Evolutionary conservation across 768 basidiomycete species (phyloP).

Genomic region (Pleurotus platypus): DNA sequence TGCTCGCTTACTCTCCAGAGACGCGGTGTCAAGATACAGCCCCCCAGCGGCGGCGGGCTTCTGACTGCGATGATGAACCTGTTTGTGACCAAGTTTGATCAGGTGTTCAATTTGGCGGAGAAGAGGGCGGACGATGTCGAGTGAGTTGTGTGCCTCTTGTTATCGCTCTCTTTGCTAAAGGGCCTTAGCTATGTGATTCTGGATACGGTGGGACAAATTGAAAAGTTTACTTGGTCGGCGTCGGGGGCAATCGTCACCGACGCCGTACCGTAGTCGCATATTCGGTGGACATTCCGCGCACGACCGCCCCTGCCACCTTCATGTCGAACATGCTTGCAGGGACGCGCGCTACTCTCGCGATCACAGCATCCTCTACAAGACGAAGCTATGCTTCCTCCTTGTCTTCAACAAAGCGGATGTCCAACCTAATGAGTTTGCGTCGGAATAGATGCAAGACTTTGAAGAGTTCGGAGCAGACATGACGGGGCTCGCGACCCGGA

Average conservation of each 20-base stretch:
- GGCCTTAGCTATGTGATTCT: slow-evolving; percentile 79
- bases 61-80: slow-evolving; percentile 95
- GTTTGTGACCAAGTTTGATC: slow-evolving; percentile 98
- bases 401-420: slow-evolving; percentile 99
- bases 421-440: slow-evolving; percentile 81
- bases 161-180: background rate
- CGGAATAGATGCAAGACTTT: slow-evolving; percentile 99
- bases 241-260: slow-evolving; percentile 99
- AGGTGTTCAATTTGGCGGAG: slow-evolving; percentile 88
- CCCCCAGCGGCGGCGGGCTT: slow-evolving; percentile 97
- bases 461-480: slow-evolving; percentile 88
- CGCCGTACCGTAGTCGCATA: slow-evolving; percentile 97
- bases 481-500: slow-evolving; percentile 66
- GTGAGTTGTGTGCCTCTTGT: slow-evolving; percentile 41
- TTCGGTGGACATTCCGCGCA: slow-evolving; percentile 94
- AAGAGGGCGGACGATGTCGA: slow-evolving; percentile 86
- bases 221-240: slow-evolving; percentile 99
- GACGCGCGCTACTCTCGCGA: slow-evolving; percentile 24
- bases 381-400: slow-evolving; percentile 92
- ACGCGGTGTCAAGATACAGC: slow-evolving; percentile 69
- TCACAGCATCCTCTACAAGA: slow-evolving; percentile 92
- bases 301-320: slow-evolving; percentile 92
- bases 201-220: slow-evolving; percentile 98
- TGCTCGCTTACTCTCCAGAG: slow-evolving; percentile 9
- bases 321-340: slow-evolving; percentile 99